Conservation (phyloP, 2,329 filamentous ascomycete species). For the Aspergillus sp. region DNA sequence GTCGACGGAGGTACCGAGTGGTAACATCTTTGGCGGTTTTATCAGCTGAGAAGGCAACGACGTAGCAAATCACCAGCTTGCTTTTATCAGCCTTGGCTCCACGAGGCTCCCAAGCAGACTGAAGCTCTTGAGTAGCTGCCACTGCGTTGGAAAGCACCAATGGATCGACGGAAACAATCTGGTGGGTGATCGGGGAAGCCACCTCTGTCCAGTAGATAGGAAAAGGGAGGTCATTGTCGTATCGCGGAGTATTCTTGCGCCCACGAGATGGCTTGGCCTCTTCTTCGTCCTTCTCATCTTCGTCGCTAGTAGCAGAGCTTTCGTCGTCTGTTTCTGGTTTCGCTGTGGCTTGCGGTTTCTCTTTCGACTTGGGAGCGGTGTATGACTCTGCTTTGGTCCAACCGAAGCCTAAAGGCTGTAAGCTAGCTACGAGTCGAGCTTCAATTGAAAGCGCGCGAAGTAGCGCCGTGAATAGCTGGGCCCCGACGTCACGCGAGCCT, state of each 20-base stretch:
- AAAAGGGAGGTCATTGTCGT: slow-evolving; percentile 77
- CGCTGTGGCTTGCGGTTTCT: background rate
- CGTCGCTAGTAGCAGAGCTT: slow-evolving; percentile 1
- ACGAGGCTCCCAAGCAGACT: slow-evolving; percentile 78
- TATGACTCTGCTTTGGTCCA: slow-evolving; percentile 88
- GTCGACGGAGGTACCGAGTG: slow-evolving; percentile 82
- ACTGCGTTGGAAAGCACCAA: slow-evolving; percentile 69
- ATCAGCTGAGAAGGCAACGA: slow-evolving; percentile 80
- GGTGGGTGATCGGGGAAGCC: slow-evolving; percentile 78
- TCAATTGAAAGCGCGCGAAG: slow-evolving; percentile 81
- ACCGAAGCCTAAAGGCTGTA: slow-evolving; percentile 87
- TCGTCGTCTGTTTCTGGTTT: slow-evolving; percentile 17
- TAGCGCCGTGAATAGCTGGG: slow-evolving; percentile 87
- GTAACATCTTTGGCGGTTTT: slow-evolving; percentile 95
- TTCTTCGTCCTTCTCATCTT: slow-evolving; percentile 25
- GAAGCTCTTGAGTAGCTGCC: slow-evolving; percentile 71
- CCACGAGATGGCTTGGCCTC: slow-evolving; percentile 36
- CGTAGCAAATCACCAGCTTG: slow-evolving; percentile 88
- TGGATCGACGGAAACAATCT: slow-evolving; percentile 78
- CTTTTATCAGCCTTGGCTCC: slow-evolving; percentile 82
- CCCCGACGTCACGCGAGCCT: slow-evolving; percentile 85
- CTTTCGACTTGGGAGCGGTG: slow-evolving; percentile 43
- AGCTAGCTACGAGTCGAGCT: slow-evolving; percentile 77
- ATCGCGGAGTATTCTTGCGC: slow-evolving; percentile 51
- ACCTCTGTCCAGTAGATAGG: slow-evolving; percentile 95